A percentile compares a stretch with the other conserved stretches of the same genome.
phyloP scores from a whole-genome alignment of 2,329 filamentous ascomycete genomes.

The Pseudocercospora vitis region DNA sequence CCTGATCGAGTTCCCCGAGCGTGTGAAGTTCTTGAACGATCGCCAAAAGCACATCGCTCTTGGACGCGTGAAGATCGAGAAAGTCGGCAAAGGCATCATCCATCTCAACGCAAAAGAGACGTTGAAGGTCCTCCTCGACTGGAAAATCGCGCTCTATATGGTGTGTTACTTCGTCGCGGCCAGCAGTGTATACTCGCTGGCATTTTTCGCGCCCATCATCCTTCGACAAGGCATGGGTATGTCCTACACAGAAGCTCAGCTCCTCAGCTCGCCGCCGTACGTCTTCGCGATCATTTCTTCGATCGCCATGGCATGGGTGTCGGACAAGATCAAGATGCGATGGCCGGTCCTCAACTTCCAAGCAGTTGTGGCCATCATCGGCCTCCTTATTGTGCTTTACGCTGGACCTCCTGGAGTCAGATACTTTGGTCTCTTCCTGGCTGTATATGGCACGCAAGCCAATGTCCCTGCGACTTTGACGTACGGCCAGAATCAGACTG shows the following conservation, averaged over 20 bases:
- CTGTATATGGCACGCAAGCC: slow-evolving; percentile 70
- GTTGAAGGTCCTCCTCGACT: slow-evolving; percentile 33
- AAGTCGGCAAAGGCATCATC: slow-evolving; percentile 29
- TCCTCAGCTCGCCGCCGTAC: slow-evolving; percentile 70
- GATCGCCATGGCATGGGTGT: slow-evolving; percentile 59
- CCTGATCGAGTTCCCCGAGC: slow-evolving; percentile 46
- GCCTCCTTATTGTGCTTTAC: slow-evolving; percentile 73
- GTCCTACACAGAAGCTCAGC: slow-evolving; percentile 63
- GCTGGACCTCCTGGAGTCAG: slow-evolving; percentile 56
- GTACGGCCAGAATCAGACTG: slow-evolving; percentile 50
- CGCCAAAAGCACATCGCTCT: slow-evolving; percentile 38
- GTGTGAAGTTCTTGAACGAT: slow-evolving; percentile 33
- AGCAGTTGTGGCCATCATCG: slow-evolving; percentile 62
- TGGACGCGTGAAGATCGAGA: slow-evolving; percentile 36
- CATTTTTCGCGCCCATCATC: slow-evolving; percentile 78
- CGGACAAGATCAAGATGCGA: slow-evolving; percentile 66
- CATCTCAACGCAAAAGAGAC: slow-evolving; percentile 32
- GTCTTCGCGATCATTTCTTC: slow-evolving; percentile 65
- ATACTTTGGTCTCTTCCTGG: slow-evolving; percentile 74
- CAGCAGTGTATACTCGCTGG: slow-evolving; percentile 66
- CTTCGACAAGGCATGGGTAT: slow-evolving; percentile 65
- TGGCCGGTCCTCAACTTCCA: slow-evolving; percentile 67
- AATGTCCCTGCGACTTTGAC: slow-evolving; percentile 72
- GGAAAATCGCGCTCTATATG: slow-evolving; percentile 35
- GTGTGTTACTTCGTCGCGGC: slow-evolving; percentile 37